Conservation (phyloP, 2,329 filamentous ascomycete genomes). For the Exophiala spinifera region DNA sequence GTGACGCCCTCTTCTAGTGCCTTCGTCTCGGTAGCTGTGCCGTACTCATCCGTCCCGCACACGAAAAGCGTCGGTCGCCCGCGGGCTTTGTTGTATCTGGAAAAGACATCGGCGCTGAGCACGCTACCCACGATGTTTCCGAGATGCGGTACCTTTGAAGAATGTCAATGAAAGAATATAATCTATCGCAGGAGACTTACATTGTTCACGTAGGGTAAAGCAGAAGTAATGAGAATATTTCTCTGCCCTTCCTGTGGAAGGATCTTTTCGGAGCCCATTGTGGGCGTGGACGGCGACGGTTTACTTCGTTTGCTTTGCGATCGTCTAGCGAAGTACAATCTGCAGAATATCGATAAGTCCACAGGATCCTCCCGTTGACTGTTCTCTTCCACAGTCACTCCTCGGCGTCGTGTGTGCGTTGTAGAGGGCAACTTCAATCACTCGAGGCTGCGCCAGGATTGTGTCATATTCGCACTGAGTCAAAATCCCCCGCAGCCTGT, state of each 20-base stretch:
- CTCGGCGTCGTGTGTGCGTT: neutral
- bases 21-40: conserved; percentile 93
- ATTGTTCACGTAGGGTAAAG: conserved; percentile 80
- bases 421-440: neutral
- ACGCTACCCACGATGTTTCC: conserved; percentile 87
- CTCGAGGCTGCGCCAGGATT: neutral
- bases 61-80: conserved; percentile 78
- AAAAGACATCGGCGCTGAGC: conserved; percentile 82
- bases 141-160: conserved; percentile 72
- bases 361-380: too few relatives aligned
- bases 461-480: conserved; percentile 2
- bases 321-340: too few relatives aligned
- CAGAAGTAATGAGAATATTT: conserved; percentile 87
- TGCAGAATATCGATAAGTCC: neutral
- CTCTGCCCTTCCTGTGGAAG: conserved; percentile 70
- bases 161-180: conserved; percentile 30
- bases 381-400: neutral
- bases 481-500: conserved; percentile 5
- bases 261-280: conserved; percentile 40
- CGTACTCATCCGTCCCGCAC: conserved; percentile 91
- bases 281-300: neutral
- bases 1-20: conserved; percentile 83
- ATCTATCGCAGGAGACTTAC: conserved; percentile 33
- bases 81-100: conserved; percentile 71
- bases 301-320: too few relatives aligned